Evolutionary conservation across 495 filamentous ascomycete species (phyloP), one percentile per base, ranked within the genome.

Genomic region (Trichocladium antarcticum): DNA sequence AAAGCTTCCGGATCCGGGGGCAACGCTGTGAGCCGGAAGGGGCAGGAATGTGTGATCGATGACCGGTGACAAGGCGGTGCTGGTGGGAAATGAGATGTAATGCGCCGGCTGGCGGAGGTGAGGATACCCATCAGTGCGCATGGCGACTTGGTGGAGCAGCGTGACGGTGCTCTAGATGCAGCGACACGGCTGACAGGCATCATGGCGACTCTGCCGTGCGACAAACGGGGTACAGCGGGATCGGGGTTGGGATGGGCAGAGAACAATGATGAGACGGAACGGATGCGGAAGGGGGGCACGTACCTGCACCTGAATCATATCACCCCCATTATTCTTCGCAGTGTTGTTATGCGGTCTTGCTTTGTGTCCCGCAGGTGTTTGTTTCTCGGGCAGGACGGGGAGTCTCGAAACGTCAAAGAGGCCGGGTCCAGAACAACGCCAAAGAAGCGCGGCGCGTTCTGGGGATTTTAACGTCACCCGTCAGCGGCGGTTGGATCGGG

Each of bases 251-350:
- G 24, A 27, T 27, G 24, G 35, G 37, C 24, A 34, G 32, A 34
- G 31, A 34, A 36, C 31, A 38, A 37, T 21, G 47, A 22, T 39
- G 37, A 40, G 17, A 44, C 15, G 24, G 16, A 32, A 50, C 45
- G 51, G 51, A 39, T 51, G 53, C 44, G 43, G 55, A 39, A 47
- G 46, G 46, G 28, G 37, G 51, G 59, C 57, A 59, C 59, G 52
- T 59, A 62, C 59, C 57, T 57, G 51, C 51, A 47, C 55, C 54
- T 60, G 57, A 59, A 62, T 59, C 57, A 62, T 62, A 60, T 22
- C 55, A 57, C 38, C 44, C 27, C 50, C 44, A 42, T 57, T 57
- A 57, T 57, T 51, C 55, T 51, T 48, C 27, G 5, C 37, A 36
- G 15, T 9, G 27, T 37, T 47, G 35, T 47, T n/a, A 34, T 47